These are phyloP conservation scores for Trypanosoma avium DNA, from an alignment of 208 protist genomes.

Conservation along the genomic window DNA sequence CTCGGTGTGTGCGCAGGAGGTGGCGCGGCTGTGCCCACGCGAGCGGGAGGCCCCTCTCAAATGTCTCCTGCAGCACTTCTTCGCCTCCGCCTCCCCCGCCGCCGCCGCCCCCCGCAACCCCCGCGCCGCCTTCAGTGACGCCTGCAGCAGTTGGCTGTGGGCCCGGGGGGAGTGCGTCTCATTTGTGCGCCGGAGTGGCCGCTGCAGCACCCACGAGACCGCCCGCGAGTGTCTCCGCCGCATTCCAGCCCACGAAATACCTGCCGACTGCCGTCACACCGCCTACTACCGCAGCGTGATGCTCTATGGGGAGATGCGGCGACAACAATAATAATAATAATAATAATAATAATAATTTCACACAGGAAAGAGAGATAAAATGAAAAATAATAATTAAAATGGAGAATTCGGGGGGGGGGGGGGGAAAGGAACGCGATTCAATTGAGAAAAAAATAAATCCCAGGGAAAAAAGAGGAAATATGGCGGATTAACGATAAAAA, in stretches of 20 bases:
- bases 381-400: constrained; percentile 17
- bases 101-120: neutral
- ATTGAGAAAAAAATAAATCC: too few relatives aligned
- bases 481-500: too few relatives aligned
- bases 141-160: constrained; percentile 57
- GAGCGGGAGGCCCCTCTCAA: constrained; percentile 17
- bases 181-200: constrained; percentile 32
- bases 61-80: constrained; percentile 23
- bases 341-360: neutral
- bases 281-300: constrained; percentile 77
- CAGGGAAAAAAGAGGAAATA: too few relatives aligned
- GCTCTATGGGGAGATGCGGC: constrained; percentile 48
- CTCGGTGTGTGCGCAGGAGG: constrained; percentile 15
- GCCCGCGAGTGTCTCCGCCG: constrained; percentile 66
- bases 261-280: constrained; percentile 49
- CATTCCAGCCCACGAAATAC: constrained; percentile 37
- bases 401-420: too few relatives aligned
- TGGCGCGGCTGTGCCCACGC: constrained; percentile 7
- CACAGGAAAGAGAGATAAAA: constrained; percentile 12
- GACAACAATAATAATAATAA: neutral
- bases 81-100: neutral
- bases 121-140: constrained; percentile 15
- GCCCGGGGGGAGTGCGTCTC: constrained; percentile 59
- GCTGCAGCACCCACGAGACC: constrained; percentile 21
- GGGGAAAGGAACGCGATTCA: too few relatives aligned